Base-by-base conservation (phyloP, 805 yeast genomes). In the Myxozyma neotropica region DNA sequence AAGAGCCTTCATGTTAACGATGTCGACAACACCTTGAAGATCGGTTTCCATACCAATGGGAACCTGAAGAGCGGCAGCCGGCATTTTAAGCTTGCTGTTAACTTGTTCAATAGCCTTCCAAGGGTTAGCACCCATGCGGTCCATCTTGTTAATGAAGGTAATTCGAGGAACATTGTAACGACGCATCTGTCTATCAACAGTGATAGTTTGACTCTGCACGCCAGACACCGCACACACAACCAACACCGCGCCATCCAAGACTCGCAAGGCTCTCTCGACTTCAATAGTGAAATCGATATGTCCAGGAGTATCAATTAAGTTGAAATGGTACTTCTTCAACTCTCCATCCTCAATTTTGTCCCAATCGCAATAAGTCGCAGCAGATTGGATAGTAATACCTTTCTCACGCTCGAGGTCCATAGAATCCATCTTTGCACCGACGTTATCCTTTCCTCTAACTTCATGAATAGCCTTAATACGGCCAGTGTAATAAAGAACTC, bases 381-480 rank as follows among this genome's bases (percentile, higher is more conserved):
- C 99, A 61, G 97, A 90, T 77, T 94, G 99, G 73, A 94, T 94
- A 53, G 99, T 94, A 71, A 94, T 94, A 75, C 99, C 99, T 74
- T 94, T 94, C 75, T 94, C 99, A 73, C 99, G 85, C 77, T 94
- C 99, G 67, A 94, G 81, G 69, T 94, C 99, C 99, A 94, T 94
- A 62, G 92, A 93, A 75, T 94, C 99, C 99, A 94, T 94, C 78
- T 92, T 94, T 57, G 99, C 99, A 62, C 99, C 99, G 59, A 94
- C 98, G 67, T 91, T 86, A 74, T 94, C 99, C 70, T 94, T 84
- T 49, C 99, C 99, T 74, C 99, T 82, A 8, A 76, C 69, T 75
- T 92, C 98, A 72, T 92, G 98, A 70, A 92, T 93, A 29, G 96
- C 96, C 72, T 92, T 89, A 74, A 94, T 94, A 72, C 99, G 83